Conservation (phyloP, 192 early-diverging fungal genomes). For the Backusella macrospora region DNA sequence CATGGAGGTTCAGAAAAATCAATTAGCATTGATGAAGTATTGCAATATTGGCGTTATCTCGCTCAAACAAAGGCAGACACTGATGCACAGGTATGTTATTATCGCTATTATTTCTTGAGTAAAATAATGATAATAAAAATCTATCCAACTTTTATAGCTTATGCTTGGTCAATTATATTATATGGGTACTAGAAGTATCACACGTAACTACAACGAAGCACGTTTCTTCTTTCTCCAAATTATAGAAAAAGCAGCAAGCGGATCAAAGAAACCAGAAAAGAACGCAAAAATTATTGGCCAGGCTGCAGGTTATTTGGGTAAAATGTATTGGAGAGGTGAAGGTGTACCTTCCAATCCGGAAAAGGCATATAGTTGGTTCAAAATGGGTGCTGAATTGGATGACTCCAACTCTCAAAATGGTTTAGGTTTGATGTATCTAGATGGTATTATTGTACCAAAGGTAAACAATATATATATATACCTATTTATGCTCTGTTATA, state of each 20-base stretch:
- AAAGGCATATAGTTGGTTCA: slow-evolving; percentile 80
- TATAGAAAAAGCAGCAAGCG: slow-evolving; percentile 34
- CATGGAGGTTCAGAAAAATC: slow-evolving; percentile 33
- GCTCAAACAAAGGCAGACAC: slow-evolving; percentile 64
- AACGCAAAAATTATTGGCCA: slow-evolving; percentile 53
- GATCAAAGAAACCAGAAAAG: slow-evolving; percentile 16
- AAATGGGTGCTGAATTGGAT: slow-evolving; percentile 60
- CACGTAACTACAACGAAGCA: slow-evolving; percentile 65
- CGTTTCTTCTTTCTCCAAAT: slow-evolving; percentile 60
- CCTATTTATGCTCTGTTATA: background rate
- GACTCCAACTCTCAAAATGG: slow-evolving; percentile 72
- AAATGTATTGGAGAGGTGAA: slow-evolving; percentile 93
- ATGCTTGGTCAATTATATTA: slow-evolving; percentile 84
- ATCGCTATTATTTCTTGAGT: background rate
- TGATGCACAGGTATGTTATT: slow-evolving; percentile 52
- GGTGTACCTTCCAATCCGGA: slow-evolving; percentile 62
- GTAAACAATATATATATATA: background rate
- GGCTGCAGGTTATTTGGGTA: slow-evolving; percentile 80
- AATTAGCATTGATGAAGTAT: slow-evolving; percentile 69
- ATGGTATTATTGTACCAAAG: slow-evolving; percentile 58
- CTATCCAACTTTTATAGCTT: slow-evolving; percentile 40
- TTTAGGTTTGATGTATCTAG: slow-evolving; percentile 81
- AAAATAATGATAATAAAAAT: background rate
- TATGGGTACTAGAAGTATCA: slow-evolving; percentile 58
- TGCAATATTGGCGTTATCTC: slow-evolving; percentile 71